Evolutionary conservation across 78 protist species (phyloP), one percentile per base, ranked within the genome.

Genomic region (Monocercomonoides exilis): DNA sequence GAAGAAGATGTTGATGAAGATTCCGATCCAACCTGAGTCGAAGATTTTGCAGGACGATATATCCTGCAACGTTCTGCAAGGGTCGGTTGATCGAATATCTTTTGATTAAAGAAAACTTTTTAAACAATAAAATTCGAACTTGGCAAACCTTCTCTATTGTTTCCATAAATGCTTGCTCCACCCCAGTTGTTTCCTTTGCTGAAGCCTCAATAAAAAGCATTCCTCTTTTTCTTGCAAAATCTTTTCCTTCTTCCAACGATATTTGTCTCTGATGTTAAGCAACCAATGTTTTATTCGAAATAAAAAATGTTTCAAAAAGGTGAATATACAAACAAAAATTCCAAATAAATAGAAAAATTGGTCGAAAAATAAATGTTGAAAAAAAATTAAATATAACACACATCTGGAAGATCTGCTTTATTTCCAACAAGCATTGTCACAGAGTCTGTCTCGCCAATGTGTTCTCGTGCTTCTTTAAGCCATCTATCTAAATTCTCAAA

Each of bases 121-220:
- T n/a, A n/a, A n/a, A n/a, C n/a, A n/a, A n/a, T n/a, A n/a, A n/a
- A n/a, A n/a, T n/a, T n/a, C n/a, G n/a, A 54, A 54, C 38, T 54
- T 54, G 70, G 21, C 21, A 54, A 41, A 84, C 54, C 41, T 84
- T 84, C 3, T 54, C 84, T 3, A 84, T 38, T 44, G 54, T 46
- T 5, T 84, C 85, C 21, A 46, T 41, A 84, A 84, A 84, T 34
- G 85, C 85, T 46, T 46, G 54, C 3, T 84, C 85, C 5, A 84
- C 85, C 3, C 46, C 21, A 2, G 35, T 54, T 11, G 84, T 38
- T 38, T 84, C 84, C 41, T 5, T 84, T 6, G 70, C 70, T 6
- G 35, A 29, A 29, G 70, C 70, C 21, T 54, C 70, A 54, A 54
- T 21, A 54, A 54, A 54, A 21, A 54, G 70, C 35, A 54, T 6